A percentile compares a stretch with the other conserved stretches of the same genome.
These are phyloP conservation scores for Phlebopus sp. DNA, from an alignment of 1,284 basidiomycete genomes.

Conservation along the genomic window DNA sequence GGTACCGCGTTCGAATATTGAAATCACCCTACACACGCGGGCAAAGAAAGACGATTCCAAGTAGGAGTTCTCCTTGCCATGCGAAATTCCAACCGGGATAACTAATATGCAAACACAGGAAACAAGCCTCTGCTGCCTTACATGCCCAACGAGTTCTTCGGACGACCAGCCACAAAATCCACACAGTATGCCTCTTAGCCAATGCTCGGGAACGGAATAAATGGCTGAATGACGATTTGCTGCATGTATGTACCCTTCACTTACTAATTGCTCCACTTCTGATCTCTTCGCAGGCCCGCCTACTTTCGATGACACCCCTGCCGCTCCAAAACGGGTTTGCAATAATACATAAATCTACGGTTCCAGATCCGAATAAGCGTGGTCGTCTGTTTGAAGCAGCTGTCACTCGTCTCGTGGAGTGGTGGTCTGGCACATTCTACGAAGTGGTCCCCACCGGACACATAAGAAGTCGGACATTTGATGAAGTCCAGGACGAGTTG, in stretches of 20 bases:
- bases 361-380: conserved; percentile 77
- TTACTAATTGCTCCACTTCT: not conserved
- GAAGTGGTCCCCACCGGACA: conserved; percentile 62
- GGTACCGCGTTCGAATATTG: conserved; percentile 41
- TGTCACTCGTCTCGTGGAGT: conserved; percentile 68
- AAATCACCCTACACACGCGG: conserved; percentile 56
- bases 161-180: conserved; percentile 83
- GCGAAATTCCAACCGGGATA: not conserved
- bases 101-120: conserved; percentile 37
- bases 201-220: conserved; percentile 78
- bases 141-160: conserved; percentile 69
- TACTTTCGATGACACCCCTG: conserved; percentile 83
- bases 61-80: conserved; percentile 26
- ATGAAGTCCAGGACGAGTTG: conserved; percentile 57
- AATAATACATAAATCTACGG: conserved; percentile 77
- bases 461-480: conserved; percentile 72
- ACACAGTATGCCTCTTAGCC: conserved; percentile 77
- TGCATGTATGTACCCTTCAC: conserved; percentile 62
- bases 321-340: conserved; percentile 75
- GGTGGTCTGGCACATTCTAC: conserved; percentile 82
- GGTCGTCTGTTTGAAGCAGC: conserved; percentile 85
- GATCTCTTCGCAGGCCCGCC: conserved; percentile 59
- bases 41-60: conserved; percentile 38
- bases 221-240: conserved; percentile 80
- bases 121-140: conserved; percentile 40